Percentiles rank a stretch among this genome's conserved stretches.
These are phyloP conservation scores for Xerocomus potaroensis DNA, from an alignment of 768 basidiomycete genomes.

Conservation along the genomic window DNA sequence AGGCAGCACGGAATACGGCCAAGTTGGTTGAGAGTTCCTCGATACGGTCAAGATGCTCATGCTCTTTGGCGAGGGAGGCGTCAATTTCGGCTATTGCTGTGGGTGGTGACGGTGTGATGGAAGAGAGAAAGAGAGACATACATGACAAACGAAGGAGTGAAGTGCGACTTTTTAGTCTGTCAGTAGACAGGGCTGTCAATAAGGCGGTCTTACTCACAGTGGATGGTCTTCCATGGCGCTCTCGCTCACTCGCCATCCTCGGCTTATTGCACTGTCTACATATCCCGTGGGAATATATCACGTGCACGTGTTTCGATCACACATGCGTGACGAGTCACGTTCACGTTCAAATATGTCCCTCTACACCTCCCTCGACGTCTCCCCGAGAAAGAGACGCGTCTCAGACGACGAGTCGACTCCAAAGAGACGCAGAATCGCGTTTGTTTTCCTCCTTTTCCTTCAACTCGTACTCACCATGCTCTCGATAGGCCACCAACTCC, in stretches of 20 bases:
- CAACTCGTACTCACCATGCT: conserved; percentile 2
- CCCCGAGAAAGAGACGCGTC: conserved; percentile 66
- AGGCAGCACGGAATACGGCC: conserved; percentile 26
- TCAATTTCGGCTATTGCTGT: conserved; percentile 31
- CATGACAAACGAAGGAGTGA: conserved; percentile 6
- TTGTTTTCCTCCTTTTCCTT: conserved; percentile 6
- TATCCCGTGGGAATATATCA: conserved; percentile 28
- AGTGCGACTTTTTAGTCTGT: too few species aligned
- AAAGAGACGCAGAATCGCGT: conserved; percentile 63
- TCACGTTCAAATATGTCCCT: conserved; percentile 8
- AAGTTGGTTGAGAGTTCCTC: conserved; percentile 23
- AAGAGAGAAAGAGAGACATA: background rate
- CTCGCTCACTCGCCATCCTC: too few species aligned
- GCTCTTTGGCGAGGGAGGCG: conserved; percentile 21
- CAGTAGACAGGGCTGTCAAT: too few species aligned
- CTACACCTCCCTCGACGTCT: conserved; percentile 47
- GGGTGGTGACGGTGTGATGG: background rate
- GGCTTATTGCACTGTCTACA: too few species aligned
- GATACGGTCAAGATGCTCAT: conserved; percentile 15
- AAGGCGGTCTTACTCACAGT: conserved; percentile 15
- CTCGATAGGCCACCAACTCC: conserved; percentile 53
- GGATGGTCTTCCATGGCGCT: conserved; percentile 20
- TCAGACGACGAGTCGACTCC: conserved; percentile 56
- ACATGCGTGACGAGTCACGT: conserved; percentile 10
- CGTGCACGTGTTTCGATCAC: conserved; percentile 32